phyloP scores from a whole-genome alignment of 805 yeast genomes.

The Candida easanensis region DNA sequence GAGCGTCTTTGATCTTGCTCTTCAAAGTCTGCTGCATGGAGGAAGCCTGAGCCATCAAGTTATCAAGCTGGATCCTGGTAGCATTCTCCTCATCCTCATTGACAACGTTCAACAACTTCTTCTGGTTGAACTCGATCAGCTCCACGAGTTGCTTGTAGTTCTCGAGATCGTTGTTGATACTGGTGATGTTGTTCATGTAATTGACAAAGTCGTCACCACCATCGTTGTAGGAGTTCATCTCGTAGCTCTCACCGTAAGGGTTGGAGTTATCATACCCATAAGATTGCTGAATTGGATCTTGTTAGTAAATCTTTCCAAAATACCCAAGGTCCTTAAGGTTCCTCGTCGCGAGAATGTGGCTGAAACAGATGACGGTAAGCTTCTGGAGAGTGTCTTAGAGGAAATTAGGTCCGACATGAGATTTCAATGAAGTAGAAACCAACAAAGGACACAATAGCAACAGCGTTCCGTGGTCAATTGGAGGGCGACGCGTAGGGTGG shows the following conservation, averaged over 20 bases:
- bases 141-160: conserved; percentile 69
- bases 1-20: conserved; percentile 71
- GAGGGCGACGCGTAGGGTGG: too few relatives aligned
- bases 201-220: conserved; percentile 51
- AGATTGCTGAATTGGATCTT: conserved; percentile 4
- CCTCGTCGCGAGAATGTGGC: conserved; percentile 3
- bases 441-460: too few relatives aligned
- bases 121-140: conserved; percentile 67
- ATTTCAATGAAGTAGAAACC: neutral
- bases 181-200: conserved; percentile 68
- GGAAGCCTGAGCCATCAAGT: conserved; percentile 72
- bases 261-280: conserved; percentile 27
- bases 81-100: conserved; percentile 67
- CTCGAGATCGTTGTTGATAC: conserved; percentile 64
- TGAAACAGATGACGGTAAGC: too few relatives aligned
- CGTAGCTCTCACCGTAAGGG: conserved; percentile 27
- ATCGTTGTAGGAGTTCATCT: conserved; percentile 20
- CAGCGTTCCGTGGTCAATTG: too few relatives aligned
- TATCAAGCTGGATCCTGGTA: conserved; percentile 73
- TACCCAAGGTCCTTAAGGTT: neutral
- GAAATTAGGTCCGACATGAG: too few relatives aligned
- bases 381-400: too few relatives aligned
- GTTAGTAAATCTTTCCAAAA: conserved; percentile 3
- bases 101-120: conserved; percentile 67
- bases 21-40: conserved; percentile 75